These are phyloP conservation scores for Purpureocillium takamizusanense DNA, from an alignment of 2,329 filamentous ascomycete genomes.

Conservation along the genomic window DNA sequence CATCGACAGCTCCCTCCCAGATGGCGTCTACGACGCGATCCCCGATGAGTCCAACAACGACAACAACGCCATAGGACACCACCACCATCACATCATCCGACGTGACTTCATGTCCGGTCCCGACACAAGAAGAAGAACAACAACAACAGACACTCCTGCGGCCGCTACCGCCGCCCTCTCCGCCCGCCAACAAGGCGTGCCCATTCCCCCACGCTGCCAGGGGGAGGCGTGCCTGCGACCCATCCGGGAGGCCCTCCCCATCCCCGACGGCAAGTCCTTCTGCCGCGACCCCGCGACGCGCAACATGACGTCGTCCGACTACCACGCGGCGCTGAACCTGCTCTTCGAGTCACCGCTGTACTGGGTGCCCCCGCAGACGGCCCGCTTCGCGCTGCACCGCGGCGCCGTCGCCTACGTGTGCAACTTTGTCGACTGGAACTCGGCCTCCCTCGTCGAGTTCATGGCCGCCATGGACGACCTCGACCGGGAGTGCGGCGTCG, in stretches of 20 bases:
- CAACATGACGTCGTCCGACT: neutral
- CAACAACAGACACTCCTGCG: too few relatives aligned
- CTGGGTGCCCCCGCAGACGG: slow-evolving; percentile 3
- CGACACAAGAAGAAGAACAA: too few relatives aligned
- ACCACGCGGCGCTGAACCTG: slow-evolving; percentile 3
- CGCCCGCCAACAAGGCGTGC: too few relatives aligned
- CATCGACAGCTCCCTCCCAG: neutral
- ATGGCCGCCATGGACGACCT: slow-evolving; percentile 5
- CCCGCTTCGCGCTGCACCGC: slow-evolving; percentile 5
- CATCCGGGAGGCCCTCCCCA: neutral
- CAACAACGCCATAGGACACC: too few relatives aligned
- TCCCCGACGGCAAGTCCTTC: neutral
- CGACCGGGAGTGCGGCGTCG: slow-evolving; percentile 3
- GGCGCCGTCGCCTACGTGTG: slow-evolving; percentile 4
- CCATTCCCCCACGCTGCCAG: too few relatives aligned
- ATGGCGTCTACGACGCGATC: neutral
- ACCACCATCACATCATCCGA: too few relatives aligned
- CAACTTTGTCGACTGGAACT: slow-evolving; percentile 4
- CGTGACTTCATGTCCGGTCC: too few relatives aligned
- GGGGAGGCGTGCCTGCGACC: too few relatives aligned
- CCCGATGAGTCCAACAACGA: too few relatives aligned
- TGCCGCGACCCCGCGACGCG: neutral
- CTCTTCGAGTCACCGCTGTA: slow-evolving; percentile 7
- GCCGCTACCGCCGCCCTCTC: too few relatives aligned
- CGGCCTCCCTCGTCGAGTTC: slow-evolving; percentile 6